phyloP scores from a whole-genome alignment of 768 basidiomycete species.

The Lentinus tigrinus region DNA sequence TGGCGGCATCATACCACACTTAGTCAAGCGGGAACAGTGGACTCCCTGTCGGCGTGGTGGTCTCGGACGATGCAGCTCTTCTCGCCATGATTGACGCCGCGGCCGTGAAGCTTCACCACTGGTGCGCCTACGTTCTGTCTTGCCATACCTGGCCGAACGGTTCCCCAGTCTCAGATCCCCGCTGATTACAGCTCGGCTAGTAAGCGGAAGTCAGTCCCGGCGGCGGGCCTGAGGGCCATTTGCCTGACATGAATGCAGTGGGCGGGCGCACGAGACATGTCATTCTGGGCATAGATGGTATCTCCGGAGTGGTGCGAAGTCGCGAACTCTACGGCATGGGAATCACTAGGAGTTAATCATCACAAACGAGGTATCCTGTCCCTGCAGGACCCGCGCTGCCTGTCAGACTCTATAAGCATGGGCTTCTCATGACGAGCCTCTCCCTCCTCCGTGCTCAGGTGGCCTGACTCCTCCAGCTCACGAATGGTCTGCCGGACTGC shows the following conservation, averaged over 20 bases:
- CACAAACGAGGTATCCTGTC: not conserved
- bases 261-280: not conserved
- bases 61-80: not conserved
- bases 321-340: conserved; percentile 10
- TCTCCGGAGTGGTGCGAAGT: not conserved
- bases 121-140: not conserved
- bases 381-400: not conserved
- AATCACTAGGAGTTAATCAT: conserved; percentile 1
- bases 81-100: conserved; percentile 8
- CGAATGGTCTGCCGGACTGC: not conserved
- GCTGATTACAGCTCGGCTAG: not conserved
- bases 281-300: not conserved
- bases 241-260: not conserved
- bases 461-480: not conserved
- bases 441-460: not conserved
- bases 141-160: not conserved
- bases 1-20: not conserved
- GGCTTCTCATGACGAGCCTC: not conserved
- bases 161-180: not conserved
- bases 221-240: not conserved
- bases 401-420: conserved; percentile 4
- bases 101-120: not conserved
- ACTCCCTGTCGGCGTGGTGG: not conserved
- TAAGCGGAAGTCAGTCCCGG: not conserved
- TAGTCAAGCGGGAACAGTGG: not conserved